Evolutionary conservation across 2,329 filamentous ascomycete species (phyloP), one percentile per base, ranked within the genome.

Genomic region (Grosmannia serpens): DNA sequence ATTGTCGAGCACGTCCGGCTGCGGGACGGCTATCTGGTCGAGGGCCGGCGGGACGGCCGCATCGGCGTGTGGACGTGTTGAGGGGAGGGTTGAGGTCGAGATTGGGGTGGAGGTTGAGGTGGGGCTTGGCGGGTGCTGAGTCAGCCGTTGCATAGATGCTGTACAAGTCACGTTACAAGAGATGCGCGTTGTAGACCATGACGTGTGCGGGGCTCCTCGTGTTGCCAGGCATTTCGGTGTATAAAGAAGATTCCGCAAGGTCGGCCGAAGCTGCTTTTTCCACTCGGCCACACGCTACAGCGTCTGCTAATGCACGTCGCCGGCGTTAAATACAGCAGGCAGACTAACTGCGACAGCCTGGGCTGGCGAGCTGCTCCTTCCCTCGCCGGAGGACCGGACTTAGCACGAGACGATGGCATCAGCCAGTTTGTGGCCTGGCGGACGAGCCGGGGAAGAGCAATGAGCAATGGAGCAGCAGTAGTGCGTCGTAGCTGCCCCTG

Each of bases 11-110:
- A 82, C 60, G 92, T 97, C 59, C 83, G 91, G 64, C 86, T 97
- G 68, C 90, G 89, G 73, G 94, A 99, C 67, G 94, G 94, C 0
- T 99, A 96, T 73, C 76, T 97, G 69, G 83, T 95, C 2, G 94
- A 97, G 72, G 94, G 94, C 44, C 83, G 94, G 63, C 85, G 82
- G 66, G 89, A 96, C 69, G 94, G 94, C 58, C 82, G 88, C 57
- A 85, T 99, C 33, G 94, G 91, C 46, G 87, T 95, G 55, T 99
- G 94, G 94, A 88, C 86, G 59, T 92, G 88, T 67, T 81, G 72
- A 59, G 17, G 6, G 11, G 13, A 33, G 20, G 13, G 17, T 7
- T 9, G 24, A 29, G 13, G 13, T 38, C 29, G 35, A 15, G 7
- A 6, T 15, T 49, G n/a, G 13, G 4, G 46, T 49, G 46, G 22